Percentiles rank a stretch among this genome's conserved stretches.
Evolutionary conservation across 129 eudicot species (phyloP).

Genomic region (Artemisia tridentata): DNA sequence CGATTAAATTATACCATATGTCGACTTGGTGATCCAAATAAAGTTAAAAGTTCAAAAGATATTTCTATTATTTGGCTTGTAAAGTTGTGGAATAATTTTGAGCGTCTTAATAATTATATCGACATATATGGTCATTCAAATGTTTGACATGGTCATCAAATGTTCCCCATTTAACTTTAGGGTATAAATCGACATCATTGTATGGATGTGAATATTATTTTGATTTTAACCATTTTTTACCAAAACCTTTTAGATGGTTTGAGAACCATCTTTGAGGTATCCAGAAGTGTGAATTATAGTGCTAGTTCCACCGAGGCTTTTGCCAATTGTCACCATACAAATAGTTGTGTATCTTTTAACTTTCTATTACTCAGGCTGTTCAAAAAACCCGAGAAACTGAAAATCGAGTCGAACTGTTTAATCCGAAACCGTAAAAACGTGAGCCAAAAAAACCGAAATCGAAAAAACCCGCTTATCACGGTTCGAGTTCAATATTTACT

Average conservation of each 20-base stretch:
- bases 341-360: neutral
- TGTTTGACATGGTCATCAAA: neutral
- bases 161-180: neutral
- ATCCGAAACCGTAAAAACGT: no score
- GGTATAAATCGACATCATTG: neutral
- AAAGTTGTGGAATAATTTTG: constrained; percentile 16
- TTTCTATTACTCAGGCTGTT: neutral
- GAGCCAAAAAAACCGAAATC: no score
- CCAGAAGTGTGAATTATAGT: constrained; percentile 11
- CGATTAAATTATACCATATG: neutral
- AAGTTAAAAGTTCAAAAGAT: neutral
- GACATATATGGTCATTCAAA: neutral
- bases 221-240: neutral
- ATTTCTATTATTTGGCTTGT: constrained; percentile 3
- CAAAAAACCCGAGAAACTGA: no score
- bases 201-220: neutral
- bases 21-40: neutral
- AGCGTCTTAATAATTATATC: neutral
- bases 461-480: no score
- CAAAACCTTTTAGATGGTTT: constrained; percentile 18
- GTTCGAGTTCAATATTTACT: no score
- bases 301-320: neutral
- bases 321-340: neutral
- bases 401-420: no score
- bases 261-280: constrained; percentile 22